Evolutionary conservation across 164 flowering plant genomes (phyloP).

Genomic region (Amborella trichopoda): DNA sequence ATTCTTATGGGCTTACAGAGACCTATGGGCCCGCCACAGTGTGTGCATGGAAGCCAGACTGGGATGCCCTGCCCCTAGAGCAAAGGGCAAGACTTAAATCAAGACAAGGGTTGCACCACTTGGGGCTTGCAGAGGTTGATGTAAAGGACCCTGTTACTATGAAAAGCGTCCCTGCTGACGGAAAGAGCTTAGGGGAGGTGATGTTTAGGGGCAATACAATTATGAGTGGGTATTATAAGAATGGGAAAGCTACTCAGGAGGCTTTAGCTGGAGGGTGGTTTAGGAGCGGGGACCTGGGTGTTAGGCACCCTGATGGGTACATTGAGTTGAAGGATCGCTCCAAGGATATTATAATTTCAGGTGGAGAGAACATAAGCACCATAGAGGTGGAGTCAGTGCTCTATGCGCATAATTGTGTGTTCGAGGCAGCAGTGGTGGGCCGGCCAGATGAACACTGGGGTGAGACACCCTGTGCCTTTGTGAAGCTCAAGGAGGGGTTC

Average conservation of each 20-base stretch:
- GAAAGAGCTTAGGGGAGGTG: slow-evolving; percentile 55
- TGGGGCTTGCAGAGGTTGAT: slow-evolving; percentile 41
- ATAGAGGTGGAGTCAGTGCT: slow-evolving; percentile 53
- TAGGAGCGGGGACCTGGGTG: slow-evolving; percentile 45
- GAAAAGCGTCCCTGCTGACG: slow-evolving; percentile 51
- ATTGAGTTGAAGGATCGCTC: slow-evolving; percentile 49
- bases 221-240: slow-evolving; percentile 57
- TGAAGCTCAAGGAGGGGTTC: slow-evolving; percentile 35
- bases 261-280: slow-evolving; percentile 60
- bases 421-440: slow-evolving; percentile 68
- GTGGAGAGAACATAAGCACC: slow-evolving; percentile 38
- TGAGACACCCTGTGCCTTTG: slow-evolving; percentile 53
- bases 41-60: slow-evolving; percentile 30
- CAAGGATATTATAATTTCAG: slow-evolving; percentile 29
- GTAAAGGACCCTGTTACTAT: slow-evolving; percentile 49
- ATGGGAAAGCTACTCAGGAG: slow-evolving; percentile 27
- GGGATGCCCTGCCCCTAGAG: slow-evolving; percentile 16
- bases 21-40: slow-evolving; percentile 45
- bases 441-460: slow-evolving; percentile 24
- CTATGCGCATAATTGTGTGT: slow-evolving; percentile 33
- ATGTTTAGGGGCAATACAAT: slow-evolving; percentile 64
- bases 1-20: slow-evolving; percentile 68
- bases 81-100: slow-evolving; percentile 14
- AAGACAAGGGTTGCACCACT: slow-evolving; percentile 22
- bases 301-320: slow-evolving; percentile 34